Base-by-base conservation (phyloP, 1,284 basidiomycete genomes). In the Boletus sp. region DNA sequence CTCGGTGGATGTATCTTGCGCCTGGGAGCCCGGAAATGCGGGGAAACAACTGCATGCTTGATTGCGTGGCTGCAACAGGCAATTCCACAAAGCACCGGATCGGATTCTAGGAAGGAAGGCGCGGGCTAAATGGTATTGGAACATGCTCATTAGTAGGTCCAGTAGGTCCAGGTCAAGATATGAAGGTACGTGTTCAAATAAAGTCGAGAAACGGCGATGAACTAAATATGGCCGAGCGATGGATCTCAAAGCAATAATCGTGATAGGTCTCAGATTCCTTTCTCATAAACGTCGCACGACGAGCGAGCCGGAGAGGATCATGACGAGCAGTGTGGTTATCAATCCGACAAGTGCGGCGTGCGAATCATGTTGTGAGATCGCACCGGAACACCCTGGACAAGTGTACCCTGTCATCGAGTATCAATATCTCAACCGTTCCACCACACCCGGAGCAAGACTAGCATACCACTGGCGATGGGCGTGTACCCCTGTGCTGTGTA, bases 401-500 rank as follows among this genome's bases (percentile, higher is more conserved):
- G 72, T 69, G 88, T 88, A 92, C 36, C 82, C 89, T 87, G 46
- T 32, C 37, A 37, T 36, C n/a, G 2, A 42, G n/a, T 16, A 17
- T 8, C 7, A 2, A 14, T 7, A 30, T 30, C 14, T 48, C 25
- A 56, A 22, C 23, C 3, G 8, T 27, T 30, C 14, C 13, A 12
- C 19, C 29, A 29, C 19, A 25, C 2, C 14, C 12, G 8, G 20
- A 35, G 12, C 30, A 46, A 44, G 41, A 32, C 30, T 42, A 26
- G 57, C 70, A 56, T 48, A 84, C 89, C 80, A 74, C 78, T 77
- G 3, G 76, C 64, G 5, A 92, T 61, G 8, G 83, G 77, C 0
- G 84, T 88, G 64, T 93, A 92, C 10, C 75, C 49, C 55, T 80
- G 77, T 0, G 92, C 90, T 0, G 81, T 82, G 65, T 94, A 95